A percentile compares a stretch with the other conserved stretches of the same genome.
These are phyloP conservation scores for Naganishia cerealis DNA, from an alignment of 1,284 basidiomycete species.

Conservation along the genomic window DNA sequence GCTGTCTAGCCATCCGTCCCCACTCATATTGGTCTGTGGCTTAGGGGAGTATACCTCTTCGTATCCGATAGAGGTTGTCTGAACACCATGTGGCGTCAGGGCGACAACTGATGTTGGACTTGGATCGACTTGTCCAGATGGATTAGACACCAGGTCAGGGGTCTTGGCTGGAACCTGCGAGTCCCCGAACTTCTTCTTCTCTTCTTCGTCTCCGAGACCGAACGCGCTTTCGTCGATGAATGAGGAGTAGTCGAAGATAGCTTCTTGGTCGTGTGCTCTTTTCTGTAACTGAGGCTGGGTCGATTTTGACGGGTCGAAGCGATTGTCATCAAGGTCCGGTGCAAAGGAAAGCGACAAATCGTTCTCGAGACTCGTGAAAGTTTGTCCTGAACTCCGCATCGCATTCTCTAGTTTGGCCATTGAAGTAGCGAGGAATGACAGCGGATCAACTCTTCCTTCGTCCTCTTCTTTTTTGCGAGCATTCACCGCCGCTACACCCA, in stretches of 20 bases:
- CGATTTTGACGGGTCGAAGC: slow-evolving; percentile 11
- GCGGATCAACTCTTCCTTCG: slow-evolving; percentile 7
- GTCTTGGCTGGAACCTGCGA: slow-evolving; percentile 19
- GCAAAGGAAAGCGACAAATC: slow-evolving; percentile 5
- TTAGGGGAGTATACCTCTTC: slow-evolving; percentile 16
- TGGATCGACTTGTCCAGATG: slow-evolving; percentile 16
- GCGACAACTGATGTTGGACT: slow-evolving; percentile 29
- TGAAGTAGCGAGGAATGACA: slow-evolving; percentile 10
- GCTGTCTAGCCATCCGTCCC: slow-evolving; percentile 31
- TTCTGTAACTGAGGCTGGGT: slow-evolving; percentile 5
- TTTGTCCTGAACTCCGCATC: slow-evolving; percentile 17
- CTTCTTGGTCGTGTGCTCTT: slow-evolving; percentile 20
- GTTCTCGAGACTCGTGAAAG: slow-evolving; percentile 9
- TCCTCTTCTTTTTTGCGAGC: slow-evolving; percentile 20
- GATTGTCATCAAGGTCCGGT: not conserved
- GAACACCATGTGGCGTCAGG: slow-evolving; percentile 3
- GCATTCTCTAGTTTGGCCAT: slow-evolving; percentile 25
- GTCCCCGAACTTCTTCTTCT: slow-evolving; percentile 1
- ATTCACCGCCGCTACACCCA: slow-evolving; percentile 16
- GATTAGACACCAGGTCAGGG: slow-evolving; percentile 20
- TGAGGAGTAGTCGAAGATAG: slow-evolving; percentile 32
- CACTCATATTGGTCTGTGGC: slow-evolving; percentile 10
- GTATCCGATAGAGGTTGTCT: not conserved
- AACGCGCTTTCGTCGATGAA: slow-evolving; percentile 33
- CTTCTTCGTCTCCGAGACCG: slow-evolving; percentile 21